Base-by-base conservation (phyloP, 768 basidiomycete genomes). In the Plicaturopsis crispa region DNA sequence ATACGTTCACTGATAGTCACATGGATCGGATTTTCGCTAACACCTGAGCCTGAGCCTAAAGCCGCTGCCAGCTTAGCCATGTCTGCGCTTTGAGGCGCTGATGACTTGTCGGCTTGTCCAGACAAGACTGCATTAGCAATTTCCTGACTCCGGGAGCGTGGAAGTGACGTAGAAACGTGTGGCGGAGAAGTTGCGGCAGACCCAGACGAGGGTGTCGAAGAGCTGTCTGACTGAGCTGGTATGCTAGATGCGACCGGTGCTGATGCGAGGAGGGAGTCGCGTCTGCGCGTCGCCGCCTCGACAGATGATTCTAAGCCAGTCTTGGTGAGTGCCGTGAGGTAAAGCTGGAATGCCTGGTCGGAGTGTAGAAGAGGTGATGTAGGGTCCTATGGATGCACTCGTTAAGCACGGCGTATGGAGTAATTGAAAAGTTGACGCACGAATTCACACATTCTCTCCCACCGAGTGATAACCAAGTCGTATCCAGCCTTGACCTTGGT, bases 391-490 rank as follows among this genome's bases (percentile, higher is more conserved):
- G 44, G 17, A 42, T 6, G 24, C 20, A 19, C 2, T 31, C 3
- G 36, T 33, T 38, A 31, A 36, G 55, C 35, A 24, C 18, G 36
- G 36, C 38, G 44, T 33, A 34, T 36, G 10, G 13, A 23, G 30
- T 6, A 33, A 8, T 11, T 8, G 24, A 36, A 24, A 6, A 40
- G 7, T 17, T 33, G 21, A 76, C 84, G 48, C 62, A 89, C 88
- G 53, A 82, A 87, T 71, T 89, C 83, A 50, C 74, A 75, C 72
- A 81, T 78, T 47, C 79, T 70, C 54, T 91, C 87, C 87, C 88
- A 91, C 39, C 86, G 75, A 50, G 65, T 77, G 40, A 87, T 75
- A 40, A 89, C 62, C 17, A 84, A 62, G 42, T 87, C 80, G 55
- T 80, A 80, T 1, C 77, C 86, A 10, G 78, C 69, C 40, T 73